Evolutionary conservation across 345 rosid genomes (phyloP), one percentile per base, ranked within the genome.

Genomic region (Salix suchowensis): DNA sequence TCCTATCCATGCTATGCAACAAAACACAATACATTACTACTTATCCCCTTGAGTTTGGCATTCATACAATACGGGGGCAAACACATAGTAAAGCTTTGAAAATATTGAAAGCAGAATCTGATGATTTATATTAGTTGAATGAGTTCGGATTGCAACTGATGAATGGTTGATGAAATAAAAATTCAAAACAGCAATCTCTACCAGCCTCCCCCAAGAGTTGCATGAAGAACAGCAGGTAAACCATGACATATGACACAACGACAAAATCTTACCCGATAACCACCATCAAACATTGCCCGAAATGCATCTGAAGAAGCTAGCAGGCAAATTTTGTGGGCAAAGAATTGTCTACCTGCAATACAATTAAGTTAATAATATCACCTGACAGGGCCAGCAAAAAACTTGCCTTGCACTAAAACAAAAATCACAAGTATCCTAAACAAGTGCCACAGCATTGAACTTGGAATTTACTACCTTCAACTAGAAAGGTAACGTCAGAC

Each of bases 211-310:
- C 32, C 30, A 19, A 36, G 19, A 28, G 54, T 50, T 34, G 67
- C 26, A 39, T 62, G 70, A 44, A 34, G 21, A 42, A 2, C 1
- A 16, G 65, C 30, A 16, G 40, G 26, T 48, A 74, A 15, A 74
- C 76, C 44, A 71, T 23, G 64, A 34, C 65, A 78, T 73, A 2
- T 0, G 37, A 23, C 61, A 48, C 24, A 46, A 32, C 7, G 15
- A 80, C 23, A 52, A 30, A 23, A 21, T 84, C 97, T 89, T 83
- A 93, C 99, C 89, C 97, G 88, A 80, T 93, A 96, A 80, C 98
- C 97, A 81, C 99, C 98, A 79, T 96, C 99, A 80, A 96, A 96
- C 99, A 96, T 93, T 77, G 99, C 99, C 76, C 97, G 97, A 78
- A 96, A 96, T 81, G 99, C 97, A 82, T 96, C 99, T 74, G 99